Evolutionary conservation across 1,284 basidiomycete genomes (phyloP).

Genomic region (Coniophora puteana): DNA sequence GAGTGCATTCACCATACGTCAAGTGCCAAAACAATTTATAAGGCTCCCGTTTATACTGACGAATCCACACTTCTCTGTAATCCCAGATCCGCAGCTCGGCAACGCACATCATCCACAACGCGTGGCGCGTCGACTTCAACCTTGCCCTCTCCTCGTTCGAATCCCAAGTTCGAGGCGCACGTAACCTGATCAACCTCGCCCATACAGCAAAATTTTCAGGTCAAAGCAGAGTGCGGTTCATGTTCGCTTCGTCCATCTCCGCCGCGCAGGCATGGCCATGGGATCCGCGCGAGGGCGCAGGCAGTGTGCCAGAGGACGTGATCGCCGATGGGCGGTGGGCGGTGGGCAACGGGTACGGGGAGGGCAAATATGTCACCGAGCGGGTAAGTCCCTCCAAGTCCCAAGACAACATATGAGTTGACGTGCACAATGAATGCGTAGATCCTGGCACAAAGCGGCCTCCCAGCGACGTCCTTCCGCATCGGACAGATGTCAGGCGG

Average conservation of each 20-base stretch:
- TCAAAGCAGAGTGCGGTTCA: slow-evolving; percentile 17
- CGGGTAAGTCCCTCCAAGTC: slow-evolving; percentile 15
- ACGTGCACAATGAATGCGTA: neutral
- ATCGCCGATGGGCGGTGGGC: slow-evolving; percentile 13
- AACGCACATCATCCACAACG: slow-evolving; percentile 27
- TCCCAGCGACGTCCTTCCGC: slow-evolving; percentile 16
- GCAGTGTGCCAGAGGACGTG: slow-evolving; percentile 18
- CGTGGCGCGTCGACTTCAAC: slow-evolving; percentile 35
- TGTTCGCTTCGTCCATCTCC: slow-evolving; percentile 29
- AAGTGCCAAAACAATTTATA: neutral
- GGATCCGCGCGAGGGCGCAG: neutral
- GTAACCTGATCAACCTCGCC: slow-evolving; percentile 30
- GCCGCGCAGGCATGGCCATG: slow-evolving; percentile 19
- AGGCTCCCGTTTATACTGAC: neutral
- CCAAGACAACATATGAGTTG: neutral
- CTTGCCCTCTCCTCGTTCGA: slow-evolving; percentile 31
- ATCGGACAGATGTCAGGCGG: slow-evolving; percentile 21
- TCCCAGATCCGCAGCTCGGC: slow-evolving; percentile 17
- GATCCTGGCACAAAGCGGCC: slow-evolving; percentile 17
- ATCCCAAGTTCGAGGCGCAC: slow-evolving; percentile 22
- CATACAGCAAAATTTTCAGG: slow-evolving; percentile 18
- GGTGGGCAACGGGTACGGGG: slow-evolving; percentile 17
- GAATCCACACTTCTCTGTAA: too few species aligned
- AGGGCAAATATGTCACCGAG: slow-evolving; percentile 22
- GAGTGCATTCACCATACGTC: neutral